phyloP scores from a whole-genome alignment of 148 eudicot genomes.

The Simmondsia chinensis region DNA sequence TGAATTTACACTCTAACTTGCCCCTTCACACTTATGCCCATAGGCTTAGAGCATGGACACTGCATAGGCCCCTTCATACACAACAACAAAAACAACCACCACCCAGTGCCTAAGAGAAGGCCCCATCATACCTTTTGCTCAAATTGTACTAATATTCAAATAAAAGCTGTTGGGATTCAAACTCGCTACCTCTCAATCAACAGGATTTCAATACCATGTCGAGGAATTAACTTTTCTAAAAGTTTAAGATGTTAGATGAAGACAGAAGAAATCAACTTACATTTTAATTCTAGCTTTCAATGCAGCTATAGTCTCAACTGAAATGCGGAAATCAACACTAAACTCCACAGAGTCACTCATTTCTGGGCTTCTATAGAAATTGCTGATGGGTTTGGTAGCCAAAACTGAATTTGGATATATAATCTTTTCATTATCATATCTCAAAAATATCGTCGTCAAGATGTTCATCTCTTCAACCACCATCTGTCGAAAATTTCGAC shows the following conservation, averaged over 20 bases:
- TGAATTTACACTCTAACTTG: too few relatives aligned
- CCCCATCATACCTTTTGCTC: too few relatives aligned
- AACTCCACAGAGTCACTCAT: conserved; percentile 75
- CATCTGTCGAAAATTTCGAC: conserved; percentile 39
- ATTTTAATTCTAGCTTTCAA: conserved; percentile 48
- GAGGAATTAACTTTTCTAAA: too few relatives aligned
- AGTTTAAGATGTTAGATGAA: neutral
- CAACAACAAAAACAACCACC: too few relatives aligned
- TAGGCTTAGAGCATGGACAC: too few relatives aligned
- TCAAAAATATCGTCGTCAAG: conserved; percentile 72
- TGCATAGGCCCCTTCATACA: too few relatives aligned
- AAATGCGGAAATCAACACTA: conserved; percentile 53
- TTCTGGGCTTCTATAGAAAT: conserved; percentile 75
- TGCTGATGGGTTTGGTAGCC: conserved; percentile 74
- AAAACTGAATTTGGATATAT: conserved; percentile 68
- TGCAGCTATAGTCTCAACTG: conserved; percentile 55
- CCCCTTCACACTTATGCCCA: too few relatives aligned
- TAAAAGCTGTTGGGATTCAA: too few relatives aligned
- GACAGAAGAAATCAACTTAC: conserved; percentile 13
- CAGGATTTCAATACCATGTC: too few relatives aligned
- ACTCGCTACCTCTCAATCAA: too few relatives aligned
- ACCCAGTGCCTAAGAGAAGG: too few relatives aligned
- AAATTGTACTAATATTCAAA: too few relatives aligned
- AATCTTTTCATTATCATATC: conserved; percentile 70
- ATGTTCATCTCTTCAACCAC: conserved; percentile 90